A percentile compares a stretch with the other conserved stretches of the same genome.
Evolutionary conservation across 2,329 filamentous ascomycete genomes (phyloP).

Genomic region (Cytospora paraplurivora): DNA sequence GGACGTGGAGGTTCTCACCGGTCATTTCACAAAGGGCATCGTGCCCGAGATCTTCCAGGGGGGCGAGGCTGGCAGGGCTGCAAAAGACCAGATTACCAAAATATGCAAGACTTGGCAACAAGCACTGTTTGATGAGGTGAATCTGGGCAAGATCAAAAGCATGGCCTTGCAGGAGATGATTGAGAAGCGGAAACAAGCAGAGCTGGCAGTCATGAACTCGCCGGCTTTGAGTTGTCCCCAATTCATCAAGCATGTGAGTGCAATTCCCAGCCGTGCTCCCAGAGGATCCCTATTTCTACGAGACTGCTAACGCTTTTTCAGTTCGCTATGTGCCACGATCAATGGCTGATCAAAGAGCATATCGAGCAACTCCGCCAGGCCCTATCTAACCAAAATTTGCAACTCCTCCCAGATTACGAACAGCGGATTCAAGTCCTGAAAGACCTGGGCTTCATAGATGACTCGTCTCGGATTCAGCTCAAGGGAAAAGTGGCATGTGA

Average conservation of each 20-base stretch:
- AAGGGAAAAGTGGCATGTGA: constrained; percentile 99
- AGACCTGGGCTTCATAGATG: constrained; percentile 90
- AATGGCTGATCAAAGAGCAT: constrained; percentile 94
- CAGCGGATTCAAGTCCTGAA: constrained; percentile 90
- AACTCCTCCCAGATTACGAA: constrained; percentile 93
- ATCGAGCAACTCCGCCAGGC: constrained; percentile 84
- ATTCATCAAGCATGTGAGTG: constrained; percentile 84
- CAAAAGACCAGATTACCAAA: constrained; percentile 68
- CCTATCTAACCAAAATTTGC: constrained; percentile 94
- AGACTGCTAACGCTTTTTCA: constrained; percentile 50
- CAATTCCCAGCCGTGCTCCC: not conserved
- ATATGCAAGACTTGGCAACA: constrained; percentile 75
- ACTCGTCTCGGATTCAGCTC: constrained; percentile 82
- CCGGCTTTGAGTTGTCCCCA: constrained; percentile 70
- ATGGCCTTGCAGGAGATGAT: constrained; percentile 79
- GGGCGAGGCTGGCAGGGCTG: constrained; percentile 52
- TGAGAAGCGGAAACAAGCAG: constrained; percentile 67
- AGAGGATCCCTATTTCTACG: no score
- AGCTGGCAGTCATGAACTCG: constrained; percentile 62
- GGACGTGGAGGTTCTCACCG: constrained; percentile 84
- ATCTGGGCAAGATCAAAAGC: constrained; percentile 80
- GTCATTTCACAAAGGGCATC: constrained; percentile 62
- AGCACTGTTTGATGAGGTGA: constrained; percentile 79
- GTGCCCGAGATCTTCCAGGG: constrained; percentile 60
- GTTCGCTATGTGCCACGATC: constrained; percentile 95